Evolutionary conservation across 2,329 filamentous ascomycete species (phyloP), one percentile per base, ranked within the genome.

Genomic region (Xylaria sp.): DNA sequence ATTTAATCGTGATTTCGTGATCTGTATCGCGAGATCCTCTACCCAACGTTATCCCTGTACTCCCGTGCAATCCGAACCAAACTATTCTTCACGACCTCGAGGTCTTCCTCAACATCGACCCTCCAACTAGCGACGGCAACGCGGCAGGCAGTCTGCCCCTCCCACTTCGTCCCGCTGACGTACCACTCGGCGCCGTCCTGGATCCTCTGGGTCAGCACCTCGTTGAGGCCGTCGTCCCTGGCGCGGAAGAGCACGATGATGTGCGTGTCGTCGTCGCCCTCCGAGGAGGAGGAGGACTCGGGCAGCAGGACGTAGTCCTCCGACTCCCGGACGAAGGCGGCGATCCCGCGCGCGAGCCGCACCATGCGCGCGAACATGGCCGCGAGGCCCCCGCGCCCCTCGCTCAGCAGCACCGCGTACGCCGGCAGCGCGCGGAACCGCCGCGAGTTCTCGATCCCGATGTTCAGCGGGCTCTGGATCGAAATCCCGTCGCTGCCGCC

Each of bases 381-480:
- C 1, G 78, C 76, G 60, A 95, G 84, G 0, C 91, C 92, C 0
- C 78, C 69, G 1, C 78, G 78, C 0, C 93, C 93, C 64, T 94
- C 88, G 43, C 88, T 87, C 18, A 88, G 70, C 2, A 97, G 79
- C 0, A 87, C 89, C 9, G 91, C 87, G 67, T 97, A 97, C 7
- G 91, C 89, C 0, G 93, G 92, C n/a, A 97, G 77, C 0, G 92
- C 92, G 48, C 93, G 85, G 76, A 97, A 96, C 5, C 92, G 87
- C 38, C 92, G 85, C 1, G 92, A 96, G 72, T 97, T 97, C 65
- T 97, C 92, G 18, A 97, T 78, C 18, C 92, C 91, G 52, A 94
- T 84, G 71, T 96, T 93, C 16, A 96, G 76, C 0, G 92, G 92
- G 2, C 89, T 92, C n/a, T 87, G 85, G 57, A 94, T 88, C 65